Conservation (phyloP, 2,329 filamentous ascomycete species). For the Diaporthe velutina region DNA sequence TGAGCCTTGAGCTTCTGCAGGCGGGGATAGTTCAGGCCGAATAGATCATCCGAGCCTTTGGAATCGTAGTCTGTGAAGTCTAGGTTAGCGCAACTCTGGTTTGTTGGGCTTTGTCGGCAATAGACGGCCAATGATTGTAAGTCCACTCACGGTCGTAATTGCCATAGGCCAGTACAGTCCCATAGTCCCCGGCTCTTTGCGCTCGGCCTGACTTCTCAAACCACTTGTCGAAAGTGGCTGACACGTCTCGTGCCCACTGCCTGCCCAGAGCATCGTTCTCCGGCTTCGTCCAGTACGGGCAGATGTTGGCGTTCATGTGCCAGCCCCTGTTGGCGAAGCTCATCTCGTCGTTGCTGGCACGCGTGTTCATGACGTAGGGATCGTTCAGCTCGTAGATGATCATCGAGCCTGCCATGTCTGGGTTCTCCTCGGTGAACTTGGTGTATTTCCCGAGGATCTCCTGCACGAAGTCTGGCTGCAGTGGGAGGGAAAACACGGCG, state of each 20-base stretch:
- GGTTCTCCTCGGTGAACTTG: slow-evolving; percentile 3
- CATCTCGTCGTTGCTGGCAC: slow-evolving; percentile 55
- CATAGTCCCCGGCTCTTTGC: slow-evolving; percentile 5
- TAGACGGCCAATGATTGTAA: background rate
- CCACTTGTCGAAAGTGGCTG: background rate
- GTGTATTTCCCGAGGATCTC: background rate
- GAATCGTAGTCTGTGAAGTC: background rate
- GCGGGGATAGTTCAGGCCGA: background rate
- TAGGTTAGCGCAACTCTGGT: background rate
- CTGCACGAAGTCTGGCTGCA: background rate
- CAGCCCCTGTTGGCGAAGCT: slow-evolving; percentile 12
- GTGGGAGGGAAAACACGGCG: background rate
- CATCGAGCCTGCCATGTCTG: background rate
- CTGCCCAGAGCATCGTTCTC: slow-evolving; percentile 12
- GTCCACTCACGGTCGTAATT: slow-evolving; percentile 1
- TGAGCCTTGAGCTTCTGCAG: slow-evolving; percentile 14
- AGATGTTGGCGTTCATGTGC: slow-evolving; percentile 20
- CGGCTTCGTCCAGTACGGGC: background rate
- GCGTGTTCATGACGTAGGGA: slow-evolving; percentile 54
- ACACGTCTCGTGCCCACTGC: background rate
- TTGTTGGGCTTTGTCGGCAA: too few species aligned
- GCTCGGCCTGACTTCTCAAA: background rate
- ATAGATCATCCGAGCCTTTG: background rate
- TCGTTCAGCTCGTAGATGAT: slow-evolving; percentile 47
- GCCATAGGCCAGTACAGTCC: background rate